Evolutionary conservation across 805 yeast species (phyloP), one percentile per base, ranked within the genome.

Genomic region (Saturnispora ahearnii): DNA sequence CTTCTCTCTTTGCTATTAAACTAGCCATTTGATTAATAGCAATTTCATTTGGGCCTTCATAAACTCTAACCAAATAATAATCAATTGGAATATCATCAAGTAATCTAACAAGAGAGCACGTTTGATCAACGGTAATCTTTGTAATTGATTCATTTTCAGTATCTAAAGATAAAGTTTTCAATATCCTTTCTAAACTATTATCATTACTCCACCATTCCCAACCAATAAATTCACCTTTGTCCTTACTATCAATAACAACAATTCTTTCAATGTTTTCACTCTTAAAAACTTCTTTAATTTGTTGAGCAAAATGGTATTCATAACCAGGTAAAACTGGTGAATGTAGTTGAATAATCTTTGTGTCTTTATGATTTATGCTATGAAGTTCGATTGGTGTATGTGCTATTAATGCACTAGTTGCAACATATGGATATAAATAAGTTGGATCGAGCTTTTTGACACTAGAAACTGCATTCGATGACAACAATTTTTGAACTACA

Each of bases 401-500:
- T 7, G 37, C 15, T 5, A 52, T 11, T 11, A 47, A 32, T n/a
- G 51, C 40, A 28, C 46, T 42, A 9, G 53, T 43, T 10, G 96
- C 84, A 0, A 82, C 81, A 67, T 91, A 87, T 3, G 98, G 96
- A 60, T 84, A 86, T 8, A 89, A 64, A 55, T 71, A 77, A 3
- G 69, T 63, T 46, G 81, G 81, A 57, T 84, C 84, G 29, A 90
- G 65, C 76, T 32, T 34, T 24, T 42, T 21, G 11, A 31, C 29
- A 22, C 6, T 2, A 11, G 28, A 11, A 8, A 15, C 29, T 10
- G 11, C 24, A 32, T 44, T 24, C 36, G 29, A 26, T 40, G 18
- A 44, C 1, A 53, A 32, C 11, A 51, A 33, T 13, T 22, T 18
- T 40, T 53, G 53, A 1, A 53, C 79, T 3, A 82, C 71, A 36